A percentile compares a stretch with the other conserved stretches of the same genome.
Conservation (phyloP, 371 early-diverging fungal genomes). For the Synchytrium microbalum region DNA sequence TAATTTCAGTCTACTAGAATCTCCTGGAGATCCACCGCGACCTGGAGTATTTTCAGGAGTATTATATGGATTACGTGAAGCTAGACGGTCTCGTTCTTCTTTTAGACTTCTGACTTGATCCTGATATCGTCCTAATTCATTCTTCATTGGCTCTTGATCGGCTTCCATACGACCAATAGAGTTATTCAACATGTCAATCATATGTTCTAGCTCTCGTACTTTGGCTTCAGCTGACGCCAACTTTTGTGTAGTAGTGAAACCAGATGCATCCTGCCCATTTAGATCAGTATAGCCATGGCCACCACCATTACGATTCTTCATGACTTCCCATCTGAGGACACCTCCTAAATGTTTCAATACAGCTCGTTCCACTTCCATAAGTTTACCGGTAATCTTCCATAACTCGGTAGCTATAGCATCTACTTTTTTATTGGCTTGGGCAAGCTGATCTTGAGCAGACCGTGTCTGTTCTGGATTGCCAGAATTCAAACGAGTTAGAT, state of each 20-base stretch:
- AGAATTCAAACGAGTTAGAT: conserved; percentile 43
- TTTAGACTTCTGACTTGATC: conserved; percentile 7
- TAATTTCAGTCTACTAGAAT: conserved; percentile 25
- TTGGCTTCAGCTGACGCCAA: conserved; percentile 24
- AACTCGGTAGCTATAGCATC: conserved; percentile 60
- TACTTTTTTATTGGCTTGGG: conserved; percentile 54
- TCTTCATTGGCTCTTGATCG: conserved; percentile 17
- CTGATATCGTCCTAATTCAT: conserved; percentile 6
- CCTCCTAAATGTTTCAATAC: conserved; percentile 65
- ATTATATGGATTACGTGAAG: background rate
- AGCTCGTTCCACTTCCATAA: conserved; percentile 54
- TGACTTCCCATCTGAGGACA: conserved; percentile 33
- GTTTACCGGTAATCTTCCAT: conserved; percentile 49
- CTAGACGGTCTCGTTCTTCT: conserved; percentile 7
- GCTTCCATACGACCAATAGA: conserved; percentile 20
- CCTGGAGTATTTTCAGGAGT: background rate
- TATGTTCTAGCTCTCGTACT: conserved; percentile 23
- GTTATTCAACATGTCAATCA: conserved; percentile 21
- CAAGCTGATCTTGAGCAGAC: conserved; percentile 45
- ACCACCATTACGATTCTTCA: conserved; percentile 7
- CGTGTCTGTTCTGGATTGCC: conserved; percentile 28
- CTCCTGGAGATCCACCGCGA: conserved; percentile 4
- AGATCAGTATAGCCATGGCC: background rate
- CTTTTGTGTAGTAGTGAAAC: conserved; percentile 7
- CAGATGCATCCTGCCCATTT: background rate